A percentile compares a stretch with the other conserved stretches of the same genome.
Conservation (phyloP, 2,329 filamentous ascomycete genomes). For the Didymella segeticola region DNA sequence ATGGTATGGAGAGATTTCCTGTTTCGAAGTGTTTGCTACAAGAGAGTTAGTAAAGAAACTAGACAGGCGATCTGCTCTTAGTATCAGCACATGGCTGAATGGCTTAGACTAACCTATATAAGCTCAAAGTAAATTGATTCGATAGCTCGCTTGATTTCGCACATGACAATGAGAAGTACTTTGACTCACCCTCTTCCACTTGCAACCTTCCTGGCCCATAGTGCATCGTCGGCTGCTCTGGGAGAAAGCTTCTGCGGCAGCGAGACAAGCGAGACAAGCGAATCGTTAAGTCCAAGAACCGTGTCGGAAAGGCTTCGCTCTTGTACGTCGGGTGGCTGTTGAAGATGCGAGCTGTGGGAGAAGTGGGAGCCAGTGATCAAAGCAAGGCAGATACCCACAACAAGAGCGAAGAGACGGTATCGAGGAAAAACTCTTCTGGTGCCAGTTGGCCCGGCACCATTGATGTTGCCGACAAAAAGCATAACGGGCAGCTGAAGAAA, state of each 20-base stretch:
- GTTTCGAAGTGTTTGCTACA: conserved; percentile 10
- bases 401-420: conserved; percentile 14
- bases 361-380: conserved; percentile 10
- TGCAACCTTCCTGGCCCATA: conserved; percentile 9
- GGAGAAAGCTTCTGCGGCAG: conserved; percentile 5
- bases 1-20: conserved; percentile 2
- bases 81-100: conserved; percentile 5
- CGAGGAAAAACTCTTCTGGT: conserved; percentile 9
- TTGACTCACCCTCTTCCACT: conserved; percentile 12
- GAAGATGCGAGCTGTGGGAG: conserved; percentile 6
- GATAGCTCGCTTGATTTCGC: conserved; percentile 4
- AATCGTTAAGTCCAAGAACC: conserved; percentile 8
- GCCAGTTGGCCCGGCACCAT: conserved; percentile 5
- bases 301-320: conserved; percentile 5
- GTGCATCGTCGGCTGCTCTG: conserved; percentile 3
- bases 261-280: conserved; percentile 9
- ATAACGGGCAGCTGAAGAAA: conserved; percentile 11
- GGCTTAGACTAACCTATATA: conserved; percentile 11
- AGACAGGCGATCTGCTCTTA: conserved; percentile 1
- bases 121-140: conserved; percentile 8
- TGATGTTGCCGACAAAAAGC: conserved; percentile 6
- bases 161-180: conserved; percentile 13
- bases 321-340: conserved; percentile 4
- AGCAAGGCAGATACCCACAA: conserved; percentile 14
- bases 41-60: conserved; percentile 10